phyloP scores from a whole-genome alignment of 1,284 basidiomycete genomes.

The Boletus hoseneyae region DNA sequence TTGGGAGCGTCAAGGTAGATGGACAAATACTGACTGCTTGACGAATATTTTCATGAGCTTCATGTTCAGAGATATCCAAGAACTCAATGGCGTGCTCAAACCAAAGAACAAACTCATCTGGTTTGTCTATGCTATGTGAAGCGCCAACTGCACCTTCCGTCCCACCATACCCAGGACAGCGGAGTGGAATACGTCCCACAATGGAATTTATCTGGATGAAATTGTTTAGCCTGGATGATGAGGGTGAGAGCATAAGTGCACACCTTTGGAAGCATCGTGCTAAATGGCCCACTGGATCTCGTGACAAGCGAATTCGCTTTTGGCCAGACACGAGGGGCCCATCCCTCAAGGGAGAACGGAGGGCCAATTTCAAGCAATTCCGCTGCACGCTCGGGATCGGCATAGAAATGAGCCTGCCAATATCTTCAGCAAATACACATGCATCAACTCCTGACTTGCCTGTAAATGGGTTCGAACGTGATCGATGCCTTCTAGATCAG shows the following conservation, averaged over 20 bases:
- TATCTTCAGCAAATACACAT: not conserved
- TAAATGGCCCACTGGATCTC: too few species aligned
- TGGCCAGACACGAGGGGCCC: slow-evolving; percentile 1
- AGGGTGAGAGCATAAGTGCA: not conserved
- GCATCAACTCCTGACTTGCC: too few species aligned
- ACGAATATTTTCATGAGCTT: slow-evolving; percentile 11
- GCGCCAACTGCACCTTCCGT: slow-evolving; percentile 6
- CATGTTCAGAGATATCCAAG: slow-evolving; percentile 12
- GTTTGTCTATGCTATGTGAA: not conserved
- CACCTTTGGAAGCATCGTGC: too few species aligned
- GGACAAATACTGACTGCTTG: slow-evolving; percentile 12
- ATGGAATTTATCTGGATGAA: slow-evolving; percentile 1
- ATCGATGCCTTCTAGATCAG: slow-evolving; percentile 15
- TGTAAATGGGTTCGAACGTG: slow-evolving; percentile 14
- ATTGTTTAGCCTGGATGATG: too few species aligned
- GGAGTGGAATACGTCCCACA: slow-evolving; percentile 13
- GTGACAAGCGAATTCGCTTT: not conserved
- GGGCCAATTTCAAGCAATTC: not conserved
- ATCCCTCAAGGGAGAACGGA: slow-evolving; percentile 2
- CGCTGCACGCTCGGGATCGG: not conserved
- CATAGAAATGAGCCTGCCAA: slow-evolving; percentile 5
- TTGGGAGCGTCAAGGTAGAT: not conserved
- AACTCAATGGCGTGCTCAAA: slow-evolving; percentile 15
- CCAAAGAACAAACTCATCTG: slow-evolving; percentile 8
- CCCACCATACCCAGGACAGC: slow-evolving; percentile 8